These are phyloP conservation scores for Papilionanthe hybrid DNA, from an alignment of 116 monocot genomes.

Conservation along the genomic window DNA sequence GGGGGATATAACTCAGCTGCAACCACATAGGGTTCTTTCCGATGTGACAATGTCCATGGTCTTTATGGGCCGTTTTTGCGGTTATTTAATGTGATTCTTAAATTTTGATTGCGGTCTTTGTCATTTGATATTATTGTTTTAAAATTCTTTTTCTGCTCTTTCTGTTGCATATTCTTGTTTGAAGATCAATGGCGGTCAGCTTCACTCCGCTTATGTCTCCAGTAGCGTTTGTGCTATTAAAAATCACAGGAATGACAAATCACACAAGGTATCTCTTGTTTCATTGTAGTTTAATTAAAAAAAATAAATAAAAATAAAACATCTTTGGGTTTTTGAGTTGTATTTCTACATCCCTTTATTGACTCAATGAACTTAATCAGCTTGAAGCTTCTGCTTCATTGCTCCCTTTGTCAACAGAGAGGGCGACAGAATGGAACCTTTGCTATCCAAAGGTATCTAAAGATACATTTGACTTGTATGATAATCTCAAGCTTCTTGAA, in stretches of 20 bases:
- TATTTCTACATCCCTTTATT: background rate
- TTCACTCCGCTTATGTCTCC: constrained; percentile 12
- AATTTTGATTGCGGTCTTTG: background rate
- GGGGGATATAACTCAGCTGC: background rate
- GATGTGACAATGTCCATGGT: background rate
- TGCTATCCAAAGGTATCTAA: constrained; percentile 24
- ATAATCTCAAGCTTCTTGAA: constrained; percentile 34
- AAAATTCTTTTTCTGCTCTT: background rate
- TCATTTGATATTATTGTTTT: background rate
- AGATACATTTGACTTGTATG: constrained; percentile 30
- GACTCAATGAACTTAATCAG: constrained; percentile 21
- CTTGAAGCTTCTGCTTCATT: constrained; percentile 30
- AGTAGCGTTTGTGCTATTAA: constrained; percentile 17
- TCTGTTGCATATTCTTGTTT: constrained; percentile 8
- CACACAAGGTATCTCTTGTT: constrained; percentile 21
- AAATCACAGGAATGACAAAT: constrained; percentile 17
- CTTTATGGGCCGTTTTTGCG: background rate
- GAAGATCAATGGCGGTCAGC: constrained; percentile 23
- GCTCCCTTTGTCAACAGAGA: constrained; percentile 46
- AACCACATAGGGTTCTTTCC: background rate
- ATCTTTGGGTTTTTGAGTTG: background rate
- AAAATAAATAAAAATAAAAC: background rate
- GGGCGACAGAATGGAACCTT: constrained; percentile 73
- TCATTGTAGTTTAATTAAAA: background rate
- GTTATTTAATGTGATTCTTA: background rate